Evolutionary conservation across 495 filamentous ascomycete genomes (phyloP).

Genomic region (Penicillium manginii): DNA sequence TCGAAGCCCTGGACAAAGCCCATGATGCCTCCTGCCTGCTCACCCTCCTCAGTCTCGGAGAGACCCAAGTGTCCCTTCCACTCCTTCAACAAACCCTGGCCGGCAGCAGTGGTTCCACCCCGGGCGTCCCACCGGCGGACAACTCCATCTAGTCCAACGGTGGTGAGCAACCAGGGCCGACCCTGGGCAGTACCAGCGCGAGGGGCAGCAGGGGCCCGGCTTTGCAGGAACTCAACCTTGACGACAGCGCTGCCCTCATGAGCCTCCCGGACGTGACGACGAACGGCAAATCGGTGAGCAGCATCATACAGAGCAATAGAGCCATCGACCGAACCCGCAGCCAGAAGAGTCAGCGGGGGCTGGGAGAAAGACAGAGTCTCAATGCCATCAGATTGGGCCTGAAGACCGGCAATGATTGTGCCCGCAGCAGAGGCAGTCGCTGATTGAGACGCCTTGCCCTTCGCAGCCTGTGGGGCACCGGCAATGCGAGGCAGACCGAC

Average conservation of each 20-base stretch:
- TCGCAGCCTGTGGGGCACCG: slow-evolving; percentile 34
- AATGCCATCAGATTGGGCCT: slow-evolving; percentile 75
- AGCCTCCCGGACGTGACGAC: slow-evolving; percentile 77
- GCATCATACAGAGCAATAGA: slow-evolving; percentile 87
- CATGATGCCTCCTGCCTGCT: slow-evolving; percentile 75
- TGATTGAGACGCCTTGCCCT: slow-evolving; percentile 41
- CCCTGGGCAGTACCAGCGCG: slow-evolving; percentile 35
- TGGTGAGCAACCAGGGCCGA: slow-evolving; percentile 72
- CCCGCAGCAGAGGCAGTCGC: slow-evolving; percentile 68
- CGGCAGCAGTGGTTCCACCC: slow-evolving; percentile 69
- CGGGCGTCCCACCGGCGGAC: slow-evolving; percentile 86
- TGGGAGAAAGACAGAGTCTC: slow-evolving; percentile 86
- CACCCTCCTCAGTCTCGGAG: slow-evolving; percentile 66
- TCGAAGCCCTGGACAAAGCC: slow-evolving; percentile 84
- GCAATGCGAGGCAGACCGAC: slow-evolving; percentile 78
- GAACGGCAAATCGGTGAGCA: slow-evolving; percentile 77
- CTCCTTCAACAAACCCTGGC: slow-evolving; percentile 69
- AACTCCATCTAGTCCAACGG: slow-evolving; percentile 81
- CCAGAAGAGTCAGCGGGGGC: slow-evolving; percentile 75
- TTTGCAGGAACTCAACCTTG: slow-evolving; percentile 83
- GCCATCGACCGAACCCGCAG: slow-evolving; percentile 88
- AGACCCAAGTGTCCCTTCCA: slow-evolving; percentile 82
- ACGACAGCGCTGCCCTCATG: slow-evolving; percentile 83
- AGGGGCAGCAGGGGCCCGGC: slow-evolving; percentile 28
- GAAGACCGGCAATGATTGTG: slow-evolving; percentile 72